Base-by-base conservation (phyloP, 2,329 filamentous ascomycete species). In the Teratosphaeria destructans region DNA sequence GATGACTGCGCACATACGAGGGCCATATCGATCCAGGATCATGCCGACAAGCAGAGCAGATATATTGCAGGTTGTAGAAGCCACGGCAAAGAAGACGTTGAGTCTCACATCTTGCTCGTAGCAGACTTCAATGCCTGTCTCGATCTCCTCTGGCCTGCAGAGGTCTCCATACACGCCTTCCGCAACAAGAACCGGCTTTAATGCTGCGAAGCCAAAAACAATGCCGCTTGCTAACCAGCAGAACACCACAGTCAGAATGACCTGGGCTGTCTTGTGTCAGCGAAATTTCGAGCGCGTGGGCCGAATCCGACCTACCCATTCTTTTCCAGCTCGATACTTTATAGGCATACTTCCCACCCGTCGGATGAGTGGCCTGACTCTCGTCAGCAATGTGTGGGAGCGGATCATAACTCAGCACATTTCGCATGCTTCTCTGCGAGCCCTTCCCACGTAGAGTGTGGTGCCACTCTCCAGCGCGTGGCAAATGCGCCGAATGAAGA, bases 1-100 rank as follows among this genome's bases (percentile, higher is more conserved):
- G 59, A 87, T 81, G 26, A 91, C 78, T 67, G 88, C 88, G 4
- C 54, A 60, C n/a, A 89, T 80, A 59, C 88, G 82, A 14, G 92
- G 92, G 1, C 92, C 92, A 69, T 84, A 92, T 62, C 85, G 81
- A 74, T 96, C 92, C 26, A 96, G 82, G 53, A 95, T 87, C 2
- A 89, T 89, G 54, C 92, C 92, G 11, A 95, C 85, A 2, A 91
- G 89, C 6, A 96, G 79, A 12, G 92, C 91, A 49, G 85, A 89
- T 12, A 95, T 87, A 68, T 96, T 96, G 47, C 91, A 95, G 6
- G 84, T 88, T 10, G 95, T 90, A 14, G 90, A 91, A 12, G 91
- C 91, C 49, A 91, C 82, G 5, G 90, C 95, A 78, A 96, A 96
- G 89, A 95, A 95, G 65, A 96, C 78, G 72, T 96, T 96, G 59